These are phyloP conservation scores for Serendipita sp. DNA, from an alignment of 1,284 basidiomycete species.

Conservation along the genomic window DNA sequence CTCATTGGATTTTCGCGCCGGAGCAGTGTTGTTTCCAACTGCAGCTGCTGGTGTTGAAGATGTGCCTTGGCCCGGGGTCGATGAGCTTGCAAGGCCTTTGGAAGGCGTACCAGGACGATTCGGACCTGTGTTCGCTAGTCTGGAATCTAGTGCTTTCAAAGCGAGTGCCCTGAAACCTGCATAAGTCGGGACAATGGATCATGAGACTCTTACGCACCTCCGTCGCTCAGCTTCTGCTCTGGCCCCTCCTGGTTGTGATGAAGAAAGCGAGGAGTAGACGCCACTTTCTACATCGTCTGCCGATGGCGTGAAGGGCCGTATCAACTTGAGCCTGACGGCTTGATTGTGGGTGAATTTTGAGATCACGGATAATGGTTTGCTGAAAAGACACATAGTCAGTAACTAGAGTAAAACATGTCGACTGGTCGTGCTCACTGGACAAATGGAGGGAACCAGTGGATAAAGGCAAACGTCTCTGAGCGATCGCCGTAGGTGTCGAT, in stretches of 20 bases:
- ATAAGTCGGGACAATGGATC: conserved; percentile 10
- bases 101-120: conserved; percentile 14
- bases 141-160: conserved; percentile 87
- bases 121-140: conserved; percentile 54
- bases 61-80: background rate
- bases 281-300: conserved; percentile 56
- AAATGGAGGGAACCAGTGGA: conserved; percentile 93
- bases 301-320: conserved; percentile 64
- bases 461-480: conserved; percentile 92
- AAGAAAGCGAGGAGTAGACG: conserved; percentile 45
- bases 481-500: conserved; percentile 69
- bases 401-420: background rate
- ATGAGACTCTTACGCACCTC: conserved; percentile 37
- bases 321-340: conserved; percentile 43
- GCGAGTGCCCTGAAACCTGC: conserved; percentile 61
- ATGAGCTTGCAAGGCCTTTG: background rate
- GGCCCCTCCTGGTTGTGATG: conserved; percentile 53
- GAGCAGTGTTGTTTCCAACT: background rate
- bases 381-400: conserved; percentile 18
- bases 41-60: background rate
- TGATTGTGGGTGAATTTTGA: conserved; percentile 57
- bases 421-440: conserved; percentile 48
- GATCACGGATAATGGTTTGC: conserved; percentile 51
- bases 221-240: conserved; percentile 87
- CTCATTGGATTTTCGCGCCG: background rate